Evolutionary conservation across 192 early-diverging fungal genomes (phyloP), one percentile per base, ranked within the genome.

Genomic region (Coemansia sp.): DNA sequence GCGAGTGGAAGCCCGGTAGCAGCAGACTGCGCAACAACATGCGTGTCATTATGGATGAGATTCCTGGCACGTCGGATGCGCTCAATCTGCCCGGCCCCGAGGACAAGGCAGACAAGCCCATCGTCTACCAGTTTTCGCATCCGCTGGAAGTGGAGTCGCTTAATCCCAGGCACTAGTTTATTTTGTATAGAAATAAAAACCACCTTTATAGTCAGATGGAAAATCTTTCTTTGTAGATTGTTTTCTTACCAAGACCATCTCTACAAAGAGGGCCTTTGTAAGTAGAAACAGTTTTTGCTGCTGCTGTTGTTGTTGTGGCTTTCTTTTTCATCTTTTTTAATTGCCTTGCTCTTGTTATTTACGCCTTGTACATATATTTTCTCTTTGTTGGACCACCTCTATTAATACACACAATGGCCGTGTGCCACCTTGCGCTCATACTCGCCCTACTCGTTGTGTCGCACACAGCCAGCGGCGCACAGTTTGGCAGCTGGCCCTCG

Each of bases 21-120:
- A 34, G n/a, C 52, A 15, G 32, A 9, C n/a, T 53, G 32, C 52
- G 52, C 52, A 53, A 53, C 29, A 53, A 53, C 17, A 53, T 53
- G 52, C 52, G 52, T 15, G 52, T 53, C 33, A 35, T 53, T 26
- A 53, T 53, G 52, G 52, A 53, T 7, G 52, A 53, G 11, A 53
- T 53, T 21, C 32, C 32, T 32, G 52, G 52, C 15, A 8, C 52
- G 17, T 33, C 29, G 9, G 32, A 53, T 17, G 18, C 52, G 32
- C 29, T 53, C 14, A 53, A 53, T 26, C 17, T 53, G 1, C 52
- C 52, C 17, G 52, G 24, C 2, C 46, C 52, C n/a, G 9, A 53
- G 2, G 52, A 32, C 18, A n/a, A 53, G 6, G 15, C 21, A 24
- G 26, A 53, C 24, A 53, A 53, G 18, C 33, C 52, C 29, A 19